Evolutionary conservation across 2,329 filamentous ascomycete genomes (phyloP), one percentile per base, ranked within the genome.

Genomic region (Pseudogymnoascus destructans): DNA sequence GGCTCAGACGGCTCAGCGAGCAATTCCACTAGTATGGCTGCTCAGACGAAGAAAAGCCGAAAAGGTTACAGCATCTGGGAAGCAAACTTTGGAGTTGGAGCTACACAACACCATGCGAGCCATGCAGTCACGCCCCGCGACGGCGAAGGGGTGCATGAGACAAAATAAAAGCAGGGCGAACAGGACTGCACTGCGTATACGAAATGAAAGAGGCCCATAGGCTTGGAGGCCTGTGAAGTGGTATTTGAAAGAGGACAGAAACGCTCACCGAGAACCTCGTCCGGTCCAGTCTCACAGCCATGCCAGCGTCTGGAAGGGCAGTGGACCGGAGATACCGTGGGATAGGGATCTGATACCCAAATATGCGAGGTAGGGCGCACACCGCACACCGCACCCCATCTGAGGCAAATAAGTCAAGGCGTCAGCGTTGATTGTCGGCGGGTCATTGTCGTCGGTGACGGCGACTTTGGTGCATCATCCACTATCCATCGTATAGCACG

Each of bases 181-280:
- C 23, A 52, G 8, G 9, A 27, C 8, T 17, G 42, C n/a, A 27
- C 8, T 17, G 42, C n/a, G 23, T 52, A 52, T 52, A 52, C 42
- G 23, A 52, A 52, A 52, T 8, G 23, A 52, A 30, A 7, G 11
- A 15, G 27, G 27, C 11, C n/a, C 42, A 30, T 11, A 52, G 42
- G 42, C 42, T 25, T 52, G 9, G 42, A 6, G 30, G 9, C 23
- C 23, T 52, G 42, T 52, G 23, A 10, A 30, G 17, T 11, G 23
- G 42, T 27, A 52, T 27, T 52, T 52, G 42, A 52, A 52, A 52
- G 42, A 52, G 23, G 42, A 52, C 42, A 52, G 23, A 52, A 52
- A 52, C 42, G 42, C 42, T 52, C 42, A 52, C 42, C 42, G 42
- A 52, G 42, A 52, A 30, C n/a, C 23, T 52, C 42, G 8, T 27